Base-by-base conservation (phyloP, 148 eudicot species). In the Spergularia marina region DNA sequence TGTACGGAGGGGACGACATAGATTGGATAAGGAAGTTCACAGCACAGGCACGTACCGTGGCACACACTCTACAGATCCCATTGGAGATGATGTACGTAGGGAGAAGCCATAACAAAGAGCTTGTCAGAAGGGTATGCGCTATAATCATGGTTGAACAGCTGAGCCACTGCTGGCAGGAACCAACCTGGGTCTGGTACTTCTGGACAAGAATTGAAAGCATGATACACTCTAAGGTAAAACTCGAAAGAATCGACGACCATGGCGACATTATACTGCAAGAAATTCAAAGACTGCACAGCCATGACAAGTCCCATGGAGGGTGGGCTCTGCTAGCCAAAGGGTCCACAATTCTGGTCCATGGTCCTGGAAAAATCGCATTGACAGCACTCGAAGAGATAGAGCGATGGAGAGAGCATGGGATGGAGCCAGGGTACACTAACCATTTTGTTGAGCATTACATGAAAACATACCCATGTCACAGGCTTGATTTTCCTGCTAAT, bases 131-230 rank as follows among this genome's bases (percentile, higher is more conserved):
- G 63, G 60, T 82, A 21, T 75, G 73, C 53, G 41, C 80, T 2
- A 63, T 80, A 25, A 86, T 90, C 44, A 75, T 21, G 0, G 15
- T 61, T 0, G 87, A 90, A 15, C 82, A 78, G 15, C 77, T 84
- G 39, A 82, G 93, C 75, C 70, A 84, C 68, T 80, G 86, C 68
- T 86, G 89, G 87, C 74, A 77, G 23, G 91, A 89, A 20, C 74
- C 84, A 12, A 34, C 74, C 20, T 71, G 74, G 71, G 82, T 87
- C 5, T 86, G 89, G 91, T 89, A 77, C 78, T 89, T 87, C 70
- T 89, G 93, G 93, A 83, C 87, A 1, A 73, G 93, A 25, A 68
- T 89, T 6, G 87, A 89, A 67, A 89, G 93, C 85, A 89, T 89
- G 93, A 68, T 89, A 65, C 78, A 51, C 68, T 89, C 93, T 17